A percentile compares a stretch with the other conserved stretches of the same genome.
Conservation (phyloP, 163 green algal genomes). For the Scenedesmus sp. region DNA sequence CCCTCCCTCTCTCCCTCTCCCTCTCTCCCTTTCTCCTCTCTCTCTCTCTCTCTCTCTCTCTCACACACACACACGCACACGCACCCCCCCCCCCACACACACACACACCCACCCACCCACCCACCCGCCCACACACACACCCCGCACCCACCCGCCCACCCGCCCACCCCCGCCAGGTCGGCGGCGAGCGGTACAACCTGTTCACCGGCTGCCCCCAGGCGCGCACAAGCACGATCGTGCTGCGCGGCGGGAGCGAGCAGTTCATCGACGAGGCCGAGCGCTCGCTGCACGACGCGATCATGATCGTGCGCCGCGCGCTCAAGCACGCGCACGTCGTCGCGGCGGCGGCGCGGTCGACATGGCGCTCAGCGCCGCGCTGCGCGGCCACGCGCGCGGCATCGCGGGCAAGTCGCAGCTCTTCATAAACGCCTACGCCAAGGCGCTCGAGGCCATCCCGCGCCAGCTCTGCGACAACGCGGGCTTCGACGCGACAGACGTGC, state of each 20-base stretch:
- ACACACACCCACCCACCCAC: too few relatives aligned
- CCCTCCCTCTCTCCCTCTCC: too few relatives aligned
- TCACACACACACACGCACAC: too few relatives aligned
- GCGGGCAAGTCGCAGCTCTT: slow-evolving; percentile 95
- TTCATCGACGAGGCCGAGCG: slow-evolving; percentile 98
- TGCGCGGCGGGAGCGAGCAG: slow-evolving; percentile 91
- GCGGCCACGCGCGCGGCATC: slow-evolving; percentile 69
- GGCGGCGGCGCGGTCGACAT: slow-evolving; percentile 97
- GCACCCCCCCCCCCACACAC: too few relatives aligned
- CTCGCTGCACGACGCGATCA: slow-evolving; percentile 97
- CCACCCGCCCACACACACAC: not conserved
- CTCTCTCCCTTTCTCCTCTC: too few relatives aligned
- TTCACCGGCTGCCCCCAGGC: slow-evolving; percentile 92
- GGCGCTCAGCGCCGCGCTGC: slow-evolving; percentile 67
- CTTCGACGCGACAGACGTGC: slow-evolving; percentile 97
- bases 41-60: too few relatives aligned
- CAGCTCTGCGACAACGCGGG: slow-evolving; percentile 98
- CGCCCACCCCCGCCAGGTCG: slow-evolving; percentile 79
- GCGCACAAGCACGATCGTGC: slow-evolving; percentile 94
- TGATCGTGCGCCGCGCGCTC: slow-evolving; percentile 94
- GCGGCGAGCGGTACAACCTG: slow-evolving; percentile 97
- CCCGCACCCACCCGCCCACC: not conserved
- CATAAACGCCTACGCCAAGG: slow-evolving; percentile 93
- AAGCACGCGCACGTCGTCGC: slow-evolving; percentile 96
- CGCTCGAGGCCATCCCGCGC: slow-evolving; percentile 95